Evolutionary conservation across 768 basidiomycete genomes (phyloP).

Genomic region (Xerocomellus intermedius): DNA sequence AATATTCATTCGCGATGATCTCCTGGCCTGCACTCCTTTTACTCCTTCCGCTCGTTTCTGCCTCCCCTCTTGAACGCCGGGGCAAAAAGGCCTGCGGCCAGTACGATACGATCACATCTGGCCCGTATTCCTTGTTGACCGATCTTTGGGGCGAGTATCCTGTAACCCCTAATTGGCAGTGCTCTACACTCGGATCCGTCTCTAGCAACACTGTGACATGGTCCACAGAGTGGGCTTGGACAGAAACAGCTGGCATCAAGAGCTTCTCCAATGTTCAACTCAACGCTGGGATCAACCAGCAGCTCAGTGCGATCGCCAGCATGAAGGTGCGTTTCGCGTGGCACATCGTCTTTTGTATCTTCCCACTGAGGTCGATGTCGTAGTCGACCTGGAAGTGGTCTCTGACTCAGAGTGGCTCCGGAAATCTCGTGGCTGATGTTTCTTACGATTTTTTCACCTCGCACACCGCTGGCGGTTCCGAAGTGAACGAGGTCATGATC

Average conservation of each 20-base stretch:
- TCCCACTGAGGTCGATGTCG: not conserved
- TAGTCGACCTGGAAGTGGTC: conserved; percentile 60
- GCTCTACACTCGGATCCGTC: conserved; percentile 45
- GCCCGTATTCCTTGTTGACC: conserved; percentile 47
- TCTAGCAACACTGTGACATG: conserved; percentile 45
- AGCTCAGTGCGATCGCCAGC: conserved; percentile 49
- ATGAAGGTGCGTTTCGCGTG: conserved; percentile 47
- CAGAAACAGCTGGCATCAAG: conserved; percentile 52
- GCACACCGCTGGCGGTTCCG: conserved; percentile 44
- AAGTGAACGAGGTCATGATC: conserved; percentile 54
- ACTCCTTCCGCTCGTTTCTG: conserved; percentile 23
- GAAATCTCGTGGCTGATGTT: conserved; percentile 49
- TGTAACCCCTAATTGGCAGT: conserved; percentile 50
- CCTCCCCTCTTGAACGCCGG: conserved; percentile 1
- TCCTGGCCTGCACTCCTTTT: conserved; percentile 10
- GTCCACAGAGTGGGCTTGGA: conserved; percentile 55
- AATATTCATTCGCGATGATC: conserved; percentile 11
- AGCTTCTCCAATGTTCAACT: conserved; percentile 60
- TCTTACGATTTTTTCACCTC: conserved; percentile 69
- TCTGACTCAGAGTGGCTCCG: conserved; percentile 42
- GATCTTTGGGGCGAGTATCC: conserved; percentile 45
- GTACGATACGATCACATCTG: conserved; percentile 48
- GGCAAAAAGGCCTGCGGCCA: conserved; percentile 37
- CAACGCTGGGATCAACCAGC: conserved; percentile 48
- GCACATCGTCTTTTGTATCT: not conserved